phyloP scores from a whole-genome alignment of 192 early-diverging fungal genomes.

The Chytriomyces confervae region DNA sequence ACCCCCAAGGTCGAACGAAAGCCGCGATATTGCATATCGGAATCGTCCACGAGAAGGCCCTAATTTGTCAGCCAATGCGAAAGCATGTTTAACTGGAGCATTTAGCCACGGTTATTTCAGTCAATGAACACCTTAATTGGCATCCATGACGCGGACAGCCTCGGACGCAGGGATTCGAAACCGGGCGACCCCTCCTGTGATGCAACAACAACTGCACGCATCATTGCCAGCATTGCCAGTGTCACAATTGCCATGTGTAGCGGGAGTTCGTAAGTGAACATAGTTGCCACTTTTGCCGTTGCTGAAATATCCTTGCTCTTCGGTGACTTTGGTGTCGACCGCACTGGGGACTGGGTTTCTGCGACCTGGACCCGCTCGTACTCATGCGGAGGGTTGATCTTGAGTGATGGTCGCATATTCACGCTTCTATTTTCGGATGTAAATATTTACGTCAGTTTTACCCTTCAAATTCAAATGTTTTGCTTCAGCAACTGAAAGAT shows the following conservation, averaged over 20 bases:
- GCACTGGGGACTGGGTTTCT: background rate
- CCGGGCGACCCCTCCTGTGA: slow-evolving; percentile 72
- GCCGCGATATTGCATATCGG: background rate
- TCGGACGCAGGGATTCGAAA: no score
- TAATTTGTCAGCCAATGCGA: no score
- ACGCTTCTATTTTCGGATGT: no score
- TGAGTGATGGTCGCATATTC: no score
- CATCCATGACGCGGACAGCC: no score
- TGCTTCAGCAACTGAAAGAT: background rate
- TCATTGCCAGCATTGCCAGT: slow-evolving; percentile 46
- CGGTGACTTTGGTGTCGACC: slow-evolving; percentile 15
- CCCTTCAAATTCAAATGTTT: no score
- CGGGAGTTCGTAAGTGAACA: slow-evolving; percentile 71
- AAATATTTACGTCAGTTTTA: no score
- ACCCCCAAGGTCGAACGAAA: slow-evolving; percentile 71
- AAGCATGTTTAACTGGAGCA: no score
- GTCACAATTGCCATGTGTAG: slow-evolving; percentile 28
- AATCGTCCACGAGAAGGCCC: background rate
- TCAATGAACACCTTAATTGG: no score
- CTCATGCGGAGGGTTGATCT: background rate
- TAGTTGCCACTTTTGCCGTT: slow-evolving; percentile 63
- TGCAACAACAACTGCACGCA: slow-evolving; percentile 54
- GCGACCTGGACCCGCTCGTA: background rate
- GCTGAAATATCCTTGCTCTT: slow-evolving; percentile 76
- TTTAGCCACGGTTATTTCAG: no score